Evolutionary conservation across 2,329 filamentous ascomycete species (phyloP).

Genomic region (Dothistroma pini): DNA sequence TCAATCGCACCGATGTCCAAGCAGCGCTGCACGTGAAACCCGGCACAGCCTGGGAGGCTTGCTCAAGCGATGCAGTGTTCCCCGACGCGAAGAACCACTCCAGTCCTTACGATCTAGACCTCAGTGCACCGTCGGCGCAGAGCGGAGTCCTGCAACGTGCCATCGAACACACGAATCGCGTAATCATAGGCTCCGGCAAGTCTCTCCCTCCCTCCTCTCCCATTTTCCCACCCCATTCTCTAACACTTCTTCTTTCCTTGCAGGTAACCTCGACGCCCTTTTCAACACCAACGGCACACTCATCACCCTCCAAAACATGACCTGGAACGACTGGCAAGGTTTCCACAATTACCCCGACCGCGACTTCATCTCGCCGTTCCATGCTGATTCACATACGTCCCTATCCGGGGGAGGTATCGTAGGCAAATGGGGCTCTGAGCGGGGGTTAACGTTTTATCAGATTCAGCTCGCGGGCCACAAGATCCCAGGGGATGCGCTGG

Average conservation of each 20-base stretch:
- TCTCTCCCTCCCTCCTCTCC: conserved; percentile 7
- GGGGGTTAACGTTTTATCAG: conserved; percentile 29
- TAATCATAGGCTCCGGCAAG: conserved; percentile 27
- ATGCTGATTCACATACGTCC: neutral
- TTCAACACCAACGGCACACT: conserved; percentile 31
- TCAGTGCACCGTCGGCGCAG: conserved; percentile 13
- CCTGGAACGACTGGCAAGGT: conserved; percentile 31
- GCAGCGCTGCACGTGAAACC: conserved; percentile 33
- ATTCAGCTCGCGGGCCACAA: conserved; percentile 31
- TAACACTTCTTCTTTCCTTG: conserved; percentile 6
- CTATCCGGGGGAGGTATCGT: conserved; percentile 4
- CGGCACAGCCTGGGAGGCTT: conserved; percentile 27
- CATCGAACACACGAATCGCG: conserved; percentile 33
- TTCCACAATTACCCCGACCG: conserved; percentile 25
- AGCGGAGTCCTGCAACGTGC: conserved; percentile 22
- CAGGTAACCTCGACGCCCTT: conserved; percentile 26
- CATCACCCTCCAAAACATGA: conserved; percentile 30
- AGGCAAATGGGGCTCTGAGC: conserved; percentile 23
- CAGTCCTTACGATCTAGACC: conserved; percentile 10
- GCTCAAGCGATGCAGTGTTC: conserved; percentile 16
- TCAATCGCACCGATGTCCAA: conserved; percentile 36
- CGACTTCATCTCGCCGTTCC: conserved; percentile 27
- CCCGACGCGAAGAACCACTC: conserved; percentile 1
- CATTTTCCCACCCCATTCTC: neutral
- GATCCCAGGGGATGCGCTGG: conserved; percentile 41